A percentile compares a stretch with the other conserved stretches of the same genome.
phyloP scores from a whole-genome alignment of 768 basidiomycete species.

The Punctularia strigosozonata region DNA sequence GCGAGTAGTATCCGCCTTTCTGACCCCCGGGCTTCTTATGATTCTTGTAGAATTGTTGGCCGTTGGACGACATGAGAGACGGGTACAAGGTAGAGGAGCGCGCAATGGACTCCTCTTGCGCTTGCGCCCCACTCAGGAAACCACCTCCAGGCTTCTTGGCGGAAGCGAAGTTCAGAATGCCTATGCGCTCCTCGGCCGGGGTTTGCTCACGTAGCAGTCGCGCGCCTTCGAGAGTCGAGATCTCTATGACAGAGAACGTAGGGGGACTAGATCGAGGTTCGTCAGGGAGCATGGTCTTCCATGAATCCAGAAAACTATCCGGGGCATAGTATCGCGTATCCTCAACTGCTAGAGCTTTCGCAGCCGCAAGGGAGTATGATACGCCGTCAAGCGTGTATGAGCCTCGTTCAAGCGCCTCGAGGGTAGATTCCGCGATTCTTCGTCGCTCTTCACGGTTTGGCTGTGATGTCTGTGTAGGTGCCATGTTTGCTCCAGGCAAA shows the following conservation, averaged over 20 bases:
- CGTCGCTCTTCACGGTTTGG: too few species aligned
- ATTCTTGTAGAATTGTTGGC: constrained; percentile 47
- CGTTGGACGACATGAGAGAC: constrained; percentile 42
- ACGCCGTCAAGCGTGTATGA: constrained; percentile 20
- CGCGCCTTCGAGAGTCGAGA: constrained; percentile 54
- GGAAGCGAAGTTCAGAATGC: constrained; percentile 68
- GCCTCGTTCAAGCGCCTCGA: constrained; percentile 36
- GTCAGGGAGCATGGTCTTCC: constrained; percentile 20
- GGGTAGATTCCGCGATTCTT: constrained; percentile 38
- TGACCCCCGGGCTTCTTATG: constrained; percentile 33
- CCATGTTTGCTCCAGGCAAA: too few species aligned
- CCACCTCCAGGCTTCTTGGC: constrained; percentile 70
- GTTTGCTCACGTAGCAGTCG: constrained; percentile 21
- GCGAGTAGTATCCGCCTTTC: constrained; percentile 54
- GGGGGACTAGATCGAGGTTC: neutral
- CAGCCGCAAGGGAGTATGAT: constrained; percentile 22
- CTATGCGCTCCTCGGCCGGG: constrained; percentile 21
- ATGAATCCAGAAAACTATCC: constrained; percentile 33
- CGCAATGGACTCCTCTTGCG: constrained; percentile 75
- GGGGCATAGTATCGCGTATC: constrained; percentile 44
- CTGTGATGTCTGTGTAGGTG: too few species aligned
- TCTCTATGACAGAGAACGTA: constrained; percentile 38
- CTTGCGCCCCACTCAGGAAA: constrained; percentile 59
- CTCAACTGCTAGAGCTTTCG: constrained; percentile 21
- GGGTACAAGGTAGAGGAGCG: constrained; percentile 62